Base-by-base conservation (phyloP, 192 early-diverging fungal species). In the Linnemannia exigua region DNA sequence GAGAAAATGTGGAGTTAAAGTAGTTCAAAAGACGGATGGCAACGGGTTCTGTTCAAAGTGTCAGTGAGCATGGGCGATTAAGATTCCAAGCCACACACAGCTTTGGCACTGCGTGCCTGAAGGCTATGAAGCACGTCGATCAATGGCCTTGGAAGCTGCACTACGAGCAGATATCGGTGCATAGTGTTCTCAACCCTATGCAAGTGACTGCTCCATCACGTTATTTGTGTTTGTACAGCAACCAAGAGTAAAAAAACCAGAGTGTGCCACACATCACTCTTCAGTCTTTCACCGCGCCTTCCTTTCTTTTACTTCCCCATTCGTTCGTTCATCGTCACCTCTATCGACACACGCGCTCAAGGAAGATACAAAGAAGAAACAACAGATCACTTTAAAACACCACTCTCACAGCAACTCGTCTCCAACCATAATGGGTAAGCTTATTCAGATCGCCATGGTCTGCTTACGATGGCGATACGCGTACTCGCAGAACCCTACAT, bases 141-240 rank as follows among this genome's bases (percentile, higher is more conserved):
- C 8, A 25, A 25, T 54, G 52, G 17, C 22, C 50, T 20, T 52
- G 17, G 5, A 16, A n/a, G n/a, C n/a, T n/a, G n/a, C 41, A 44
- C 41, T 44, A 44, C 41, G 3, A 44, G 41, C 41, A 44, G 9
- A n/a, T n/a, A n/a, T n/a, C n/a, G n/a, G n/a, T n/a, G n/a, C n/a
- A n/a, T n/a, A n/a, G n/a, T n/a, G n/a, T n/a, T n/a, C n/a, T n/a
- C n/a, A n/a, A n/a, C n/a, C n/a, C n/a, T n/a, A n/a, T n/a, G n/a
- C n/a, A 25, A 16, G 58, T 63, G 58, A 63, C 58, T 63, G 58
- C 58, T 31, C 25, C 58, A 31, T 63, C 58, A 63, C 58, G 58
- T 63, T 63, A 28, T 61, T 63, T 63, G 58, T 63, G 58, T 63
- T 63, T 63, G 58, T 63, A 0, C 11, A 63, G 58, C 58, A 3